These are phyloP conservation scores for Kockiozyma suomiensis DNA, from an alignment of 805 yeast genomes.

Conservation along the genomic window DNA sequence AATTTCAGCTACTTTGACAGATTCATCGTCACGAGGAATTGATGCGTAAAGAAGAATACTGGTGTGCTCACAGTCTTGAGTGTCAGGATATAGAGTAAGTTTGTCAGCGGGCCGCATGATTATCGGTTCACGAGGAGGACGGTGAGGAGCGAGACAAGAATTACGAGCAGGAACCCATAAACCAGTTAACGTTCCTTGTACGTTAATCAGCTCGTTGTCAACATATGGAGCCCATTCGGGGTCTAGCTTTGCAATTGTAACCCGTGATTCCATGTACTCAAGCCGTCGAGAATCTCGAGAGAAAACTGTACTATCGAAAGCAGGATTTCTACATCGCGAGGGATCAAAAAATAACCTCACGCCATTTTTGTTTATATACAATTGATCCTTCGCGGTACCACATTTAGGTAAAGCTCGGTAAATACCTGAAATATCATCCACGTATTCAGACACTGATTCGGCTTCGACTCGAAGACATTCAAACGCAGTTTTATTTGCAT, in stretches of 20 bases:
- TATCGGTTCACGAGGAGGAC: conserved; percentile 1
- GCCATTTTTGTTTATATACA: background rate
- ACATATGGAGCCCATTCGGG: conserved; percentile 13
- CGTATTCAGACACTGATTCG: background rate
- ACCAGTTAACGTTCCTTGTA: background rate
- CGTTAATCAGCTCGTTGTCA: background rate
- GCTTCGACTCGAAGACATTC: background rate
- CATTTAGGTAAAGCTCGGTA: conserved; percentile 12
- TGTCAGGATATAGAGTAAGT: background rate
- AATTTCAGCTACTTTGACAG: conserved; percentile 7
- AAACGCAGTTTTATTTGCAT: background rate
- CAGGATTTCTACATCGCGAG: conserved; percentile 11
- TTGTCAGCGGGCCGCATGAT: background rate
- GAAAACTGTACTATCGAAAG: conserved; percentile 2
- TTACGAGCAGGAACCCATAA: conserved; percentile 1
- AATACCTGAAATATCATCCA: conserved; percentile 12
- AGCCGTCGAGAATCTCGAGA: conserved; percentile 10
- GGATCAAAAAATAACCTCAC: conserved; percentile 18
- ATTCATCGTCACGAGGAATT: conserved; percentile 12
- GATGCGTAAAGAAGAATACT: background rate
- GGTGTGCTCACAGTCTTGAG: conserved; percentile 4
- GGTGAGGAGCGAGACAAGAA: conserved; percentile 1
- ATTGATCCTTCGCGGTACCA: conserved; percentile 15
- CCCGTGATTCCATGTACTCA: conserved; percentile 13
- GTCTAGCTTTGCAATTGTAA: conserved; percentile 8